Conservation (phyloP, 176 grass and related monocot species). For the Eragrostis curvula region DNA sequence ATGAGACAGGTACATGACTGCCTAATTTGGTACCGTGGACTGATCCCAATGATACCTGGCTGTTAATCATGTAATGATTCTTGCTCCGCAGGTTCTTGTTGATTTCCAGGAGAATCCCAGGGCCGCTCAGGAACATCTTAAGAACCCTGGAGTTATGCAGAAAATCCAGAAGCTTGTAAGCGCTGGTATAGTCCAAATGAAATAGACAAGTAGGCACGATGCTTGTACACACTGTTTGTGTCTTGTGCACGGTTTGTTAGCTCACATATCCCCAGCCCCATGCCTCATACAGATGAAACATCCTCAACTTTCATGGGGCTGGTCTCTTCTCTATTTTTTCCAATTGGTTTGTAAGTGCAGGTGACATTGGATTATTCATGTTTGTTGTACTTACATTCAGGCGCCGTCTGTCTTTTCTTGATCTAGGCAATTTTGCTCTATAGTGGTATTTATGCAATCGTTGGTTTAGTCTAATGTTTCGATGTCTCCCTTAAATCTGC, state of each 20-base stretch:
- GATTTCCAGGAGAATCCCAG: conserved; percentile 98
- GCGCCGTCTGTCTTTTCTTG: not conserved
- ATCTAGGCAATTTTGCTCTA: not conserved
- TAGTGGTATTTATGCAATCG: not conserved
- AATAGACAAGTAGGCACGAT: not conserved
- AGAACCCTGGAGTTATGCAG: conserved; percentile 83
- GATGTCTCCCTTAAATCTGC: not conserved
- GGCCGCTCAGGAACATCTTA: conserved; percentile 83
- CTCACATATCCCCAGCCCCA: not conserved
- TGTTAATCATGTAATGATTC: not conserved
- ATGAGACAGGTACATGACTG: conserved; percentile 80
- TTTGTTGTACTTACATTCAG: not conserved
- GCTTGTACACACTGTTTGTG: conserved; percentile 17
- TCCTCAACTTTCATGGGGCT: conserved; percentile 8
- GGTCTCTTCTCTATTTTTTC: not conserved
- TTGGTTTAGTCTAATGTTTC: not conserved
- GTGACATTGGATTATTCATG: conserved; percentile 34
- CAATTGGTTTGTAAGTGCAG: conserved; percentile 46
- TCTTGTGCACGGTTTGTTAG: conserved; percentile 31
- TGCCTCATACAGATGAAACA: not conserved
- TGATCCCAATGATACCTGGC: not conserved
- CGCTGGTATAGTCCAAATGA: conserved; percentile 95
- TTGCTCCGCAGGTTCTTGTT: conserved; percentile 59
- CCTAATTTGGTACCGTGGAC: not conserved
- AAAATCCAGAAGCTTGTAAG: conserved; percentile 95